Percentiles rank a stretch among this genome's conserved stretches.
These are phyloP conservation scores for Cytospora chrysosperma DNA, from an alignment of 2,329 filamentous ascomycete species.

Conservation along the genomic window DNA sequence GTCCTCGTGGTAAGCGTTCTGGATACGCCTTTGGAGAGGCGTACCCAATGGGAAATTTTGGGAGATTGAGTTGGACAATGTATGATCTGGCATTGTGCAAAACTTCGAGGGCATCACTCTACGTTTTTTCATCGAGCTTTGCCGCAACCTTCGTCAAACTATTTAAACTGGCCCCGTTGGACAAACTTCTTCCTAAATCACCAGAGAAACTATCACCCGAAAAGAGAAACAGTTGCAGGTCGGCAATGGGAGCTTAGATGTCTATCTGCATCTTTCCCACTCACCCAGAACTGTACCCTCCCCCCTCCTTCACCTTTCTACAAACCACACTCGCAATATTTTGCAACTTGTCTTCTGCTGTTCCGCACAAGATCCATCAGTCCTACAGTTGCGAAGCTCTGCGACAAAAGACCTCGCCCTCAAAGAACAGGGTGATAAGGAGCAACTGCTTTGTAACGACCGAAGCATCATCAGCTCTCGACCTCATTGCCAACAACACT, in stretches of 20 bases:
- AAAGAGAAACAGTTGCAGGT: background rate
- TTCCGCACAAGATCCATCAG: background rate
- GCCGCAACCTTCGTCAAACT: background rate
- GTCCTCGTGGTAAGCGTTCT: background rate
- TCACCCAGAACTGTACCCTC: background rate
- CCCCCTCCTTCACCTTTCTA: background rate
- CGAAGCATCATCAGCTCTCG: background rate
- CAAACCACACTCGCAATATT: background rate
- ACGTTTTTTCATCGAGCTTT: background rate
- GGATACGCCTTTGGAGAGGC: background rate
- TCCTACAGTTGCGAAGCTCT: background rate
- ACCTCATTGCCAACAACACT: conserved; percentile 1
- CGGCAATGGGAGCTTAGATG: background rate
- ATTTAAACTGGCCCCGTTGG: background rate
- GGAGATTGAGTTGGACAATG: background rate
- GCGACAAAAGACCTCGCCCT: background rate
- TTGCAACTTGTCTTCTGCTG: background rate
- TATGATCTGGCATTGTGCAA: background rate
- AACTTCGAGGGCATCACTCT: background rate
- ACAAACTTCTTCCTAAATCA: background rate
- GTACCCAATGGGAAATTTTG: background rate
- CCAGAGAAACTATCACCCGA: background rate
- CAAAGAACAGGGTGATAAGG: background rate
- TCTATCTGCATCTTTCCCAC: background rate
- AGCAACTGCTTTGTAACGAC: background rate